Base-by-base conservation (phyloP, 1,284 basidiomycete species). In the Takashimella koratensis region DNA sequence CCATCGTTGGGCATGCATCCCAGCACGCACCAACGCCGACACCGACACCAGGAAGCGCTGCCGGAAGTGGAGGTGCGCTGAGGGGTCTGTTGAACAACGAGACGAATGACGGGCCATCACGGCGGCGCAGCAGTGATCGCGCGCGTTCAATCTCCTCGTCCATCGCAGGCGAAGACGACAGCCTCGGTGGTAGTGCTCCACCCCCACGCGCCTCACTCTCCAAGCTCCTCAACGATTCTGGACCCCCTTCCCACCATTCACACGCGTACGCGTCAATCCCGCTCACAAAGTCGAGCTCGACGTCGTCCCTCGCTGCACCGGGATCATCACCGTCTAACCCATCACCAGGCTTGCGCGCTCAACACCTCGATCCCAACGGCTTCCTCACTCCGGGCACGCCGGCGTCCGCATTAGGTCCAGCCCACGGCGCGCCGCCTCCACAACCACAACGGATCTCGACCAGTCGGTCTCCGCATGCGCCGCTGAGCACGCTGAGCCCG, bases 181-280 rank as follows among this genome's bases (percentile, higher is more conserved):
- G n/a, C n/a, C n/a, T n/a, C n/a, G 11, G 16, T 19, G 44, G 22
- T 27, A 26, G 27, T 5, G 51, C 39, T 25, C 13, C 23, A 19
- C 46, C 23, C 22, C 41, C 49, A 20, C 55, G 64, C 27, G 47
- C 54, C 11, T 60, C 54, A 39, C 57, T 72, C 39, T 41, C 65
- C 16, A 59, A 60, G 26, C 51, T 73, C 11, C 49, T 73, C 23
- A 73, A 69, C 44, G 58, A 62, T 10, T 51, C 60, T 2, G 45
- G 56, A 16, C 53, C 60, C 16, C 54, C 57, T 11, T 53, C 10
- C 16, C 30, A 36, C 16, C 30, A 36, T 36, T 36, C 30, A 36
- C 30, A 36, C 30, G 30, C 30, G 16, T 36, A 36, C 16, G 8
- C 30, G 8, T 36, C 30, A 8, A 16, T 36, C 16, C 30, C 58